These are phyloP conservation scores for Ochetophila trinervis DNA, from an alignment of 306 rosid species.

Conservation along the genomic window DNA sequence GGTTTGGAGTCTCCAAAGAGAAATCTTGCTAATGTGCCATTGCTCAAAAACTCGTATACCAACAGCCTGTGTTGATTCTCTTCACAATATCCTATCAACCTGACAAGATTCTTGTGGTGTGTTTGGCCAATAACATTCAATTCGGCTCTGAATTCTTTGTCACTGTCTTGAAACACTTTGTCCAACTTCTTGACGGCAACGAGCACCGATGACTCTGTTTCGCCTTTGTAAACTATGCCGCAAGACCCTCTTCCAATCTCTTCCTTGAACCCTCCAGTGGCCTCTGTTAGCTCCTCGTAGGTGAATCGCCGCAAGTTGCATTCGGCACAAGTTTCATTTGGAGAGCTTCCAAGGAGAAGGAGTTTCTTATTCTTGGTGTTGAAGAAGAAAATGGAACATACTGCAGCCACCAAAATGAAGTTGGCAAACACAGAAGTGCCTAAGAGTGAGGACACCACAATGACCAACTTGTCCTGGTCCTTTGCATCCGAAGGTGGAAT, in stretches of 20 bases:
- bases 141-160: conserved; percentile 26
- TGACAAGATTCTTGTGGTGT: conserved; percentile 33
- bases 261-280: conserved; percentile 34
- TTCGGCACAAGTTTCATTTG: background rate
- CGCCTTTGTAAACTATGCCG: conserved; percentile 21
- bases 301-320: conserved; percentile 9
- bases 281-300: conserved; percentile 26
- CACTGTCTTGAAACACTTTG: background rate
- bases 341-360: too few species aligned
- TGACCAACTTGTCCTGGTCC: background rate
- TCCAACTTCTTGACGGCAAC: conserved; percentile 25
- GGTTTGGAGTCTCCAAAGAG: conserved; percentile 19
- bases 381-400: background rate
- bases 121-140: conserved; percentile 21
- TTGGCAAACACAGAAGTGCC: conserved; percentile 23
- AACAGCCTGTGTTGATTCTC: conserved; percentile 16
- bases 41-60: conserved; percentile 18
- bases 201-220: background rate
- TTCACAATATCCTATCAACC: conserved; percentile 21
- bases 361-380: background rate
- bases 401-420: conserved; percentile 12
- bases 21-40: background rate
- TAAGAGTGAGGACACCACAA: conserved; percentile 4
- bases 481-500: background rate
- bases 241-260: conserved; percentile 29